These are phyloP conservation scores for Pestalotiopsis sp. DNA, from an alignment of 2,329 filamentous ascomycete species.

Conservation along the genomic window DNA sequence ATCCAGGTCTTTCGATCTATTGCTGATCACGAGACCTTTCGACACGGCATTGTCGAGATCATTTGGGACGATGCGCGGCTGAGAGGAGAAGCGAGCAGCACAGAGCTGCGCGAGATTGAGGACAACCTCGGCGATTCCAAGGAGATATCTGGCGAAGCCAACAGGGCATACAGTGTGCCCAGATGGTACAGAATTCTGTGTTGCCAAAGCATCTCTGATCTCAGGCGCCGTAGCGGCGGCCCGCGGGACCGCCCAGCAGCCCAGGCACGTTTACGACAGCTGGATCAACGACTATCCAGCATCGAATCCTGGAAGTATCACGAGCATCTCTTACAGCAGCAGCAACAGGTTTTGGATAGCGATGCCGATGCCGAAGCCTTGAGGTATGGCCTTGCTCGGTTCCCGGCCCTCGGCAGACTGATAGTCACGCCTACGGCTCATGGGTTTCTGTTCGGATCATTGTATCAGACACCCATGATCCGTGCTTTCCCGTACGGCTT, in stretches of 20 bases:
- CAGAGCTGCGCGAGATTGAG: not conserved
- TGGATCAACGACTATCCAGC: not conserved
- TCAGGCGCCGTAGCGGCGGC: not conserved
- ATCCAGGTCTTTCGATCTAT: not conserved
- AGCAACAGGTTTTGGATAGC: not conserved
- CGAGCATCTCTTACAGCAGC: not conserved
- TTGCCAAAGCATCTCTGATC: not conserved
- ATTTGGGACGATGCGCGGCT: not conserved
- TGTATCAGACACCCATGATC: slow-evolving; percentile 6
- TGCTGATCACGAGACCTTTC: not conserved
- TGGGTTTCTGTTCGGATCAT: not conserved
- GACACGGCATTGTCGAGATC: not conserved
- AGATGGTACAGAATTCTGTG: not conserved
- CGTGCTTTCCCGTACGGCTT: not conserved
- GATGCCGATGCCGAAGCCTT: not conserved
- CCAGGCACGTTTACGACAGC: not conserved
- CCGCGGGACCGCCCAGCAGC: no score
- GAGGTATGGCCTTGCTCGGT: not conserved
- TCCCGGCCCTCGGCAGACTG: not conserved
- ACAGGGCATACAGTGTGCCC: not conserved
- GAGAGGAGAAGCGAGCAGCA: not conserved
- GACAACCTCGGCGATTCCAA: not conserved
- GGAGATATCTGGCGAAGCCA: not conserved
- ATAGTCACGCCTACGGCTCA: not conserved
- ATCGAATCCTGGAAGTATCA: not conserved